phyloP scores from a whole-genome alignment of 805 yeast species.

The Ogataea minuta region DNA sequence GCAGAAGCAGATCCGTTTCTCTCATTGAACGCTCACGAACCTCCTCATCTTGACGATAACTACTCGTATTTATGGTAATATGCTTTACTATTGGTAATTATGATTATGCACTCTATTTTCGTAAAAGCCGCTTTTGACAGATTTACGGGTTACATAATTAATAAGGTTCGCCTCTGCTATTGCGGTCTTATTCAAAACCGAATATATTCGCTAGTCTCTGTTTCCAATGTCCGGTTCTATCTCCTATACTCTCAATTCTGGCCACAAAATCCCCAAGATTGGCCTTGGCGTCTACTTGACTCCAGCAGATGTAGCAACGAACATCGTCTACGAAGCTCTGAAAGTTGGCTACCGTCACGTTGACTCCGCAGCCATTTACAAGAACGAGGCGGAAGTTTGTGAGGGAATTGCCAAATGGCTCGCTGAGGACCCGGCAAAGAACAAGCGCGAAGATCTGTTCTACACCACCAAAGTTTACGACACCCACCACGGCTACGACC shows the following conservation, averaged over 20 bases:
- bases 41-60: constrained; percentile 5
- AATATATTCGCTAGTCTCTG: background rate
- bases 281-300: constrained; percentile 56
- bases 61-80: constrained; percentile 9
- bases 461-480: constrained; percentile 40
- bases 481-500: constrained; percentile 34
- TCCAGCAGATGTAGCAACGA: constrained; percentile 38
- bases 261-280: constrained; percentile 51
- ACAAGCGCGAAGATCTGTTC: constrained; percentile 39
- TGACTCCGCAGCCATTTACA: constrained; percentile 69
- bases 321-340: constrained; percentile 56
- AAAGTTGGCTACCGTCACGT: constrained; percentile 69
- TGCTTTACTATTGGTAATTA: background rate
- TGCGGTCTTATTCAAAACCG: background rate
- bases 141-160: no score
- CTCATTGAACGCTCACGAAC: constrained; percentile 4
- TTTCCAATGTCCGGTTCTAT: constrained; percentile 5
- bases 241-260: constrained; percentile 44
- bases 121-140: no score
- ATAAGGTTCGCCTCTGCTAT: no score
- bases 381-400: constrained; percentile 61
- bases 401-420: constrained; percentile 52
- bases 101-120: background rate
- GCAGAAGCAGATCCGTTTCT: constrained; percentile 9
- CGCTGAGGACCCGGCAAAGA: constrained; percentile 22